These are phyloP conservation scores for Collybiopsis confluens DNA, from an alignment of 768 basidiomycete genomes.

Conservation along the genomic window DNA sequence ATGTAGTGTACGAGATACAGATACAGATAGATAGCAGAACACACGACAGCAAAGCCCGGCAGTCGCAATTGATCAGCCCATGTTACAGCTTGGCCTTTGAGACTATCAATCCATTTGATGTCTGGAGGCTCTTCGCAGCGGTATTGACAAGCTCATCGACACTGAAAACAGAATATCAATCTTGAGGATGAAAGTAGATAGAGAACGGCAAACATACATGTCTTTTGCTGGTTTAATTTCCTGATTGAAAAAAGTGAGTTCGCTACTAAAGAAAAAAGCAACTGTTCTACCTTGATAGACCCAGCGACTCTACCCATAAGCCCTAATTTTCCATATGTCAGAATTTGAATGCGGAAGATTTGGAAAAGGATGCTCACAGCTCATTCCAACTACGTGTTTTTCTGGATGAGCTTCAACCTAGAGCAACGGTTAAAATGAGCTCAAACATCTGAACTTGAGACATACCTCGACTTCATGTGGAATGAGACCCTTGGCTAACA, in stretches of 20 bases:
- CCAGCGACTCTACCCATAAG: constrained; percentile 78
- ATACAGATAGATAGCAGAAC: neutral
- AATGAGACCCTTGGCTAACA: constrained; percentile 62
- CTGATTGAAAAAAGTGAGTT: constrained; percentile 23
- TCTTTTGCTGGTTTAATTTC: constrained; percentile 83
- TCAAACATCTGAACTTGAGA: neutral
- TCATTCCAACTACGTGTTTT: constrained; percentile 51
- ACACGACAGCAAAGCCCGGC: neutral
- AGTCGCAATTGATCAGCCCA: neutral
- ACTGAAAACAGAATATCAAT: constrained; percentile 29
- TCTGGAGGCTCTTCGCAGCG: constrained; percentile 55
- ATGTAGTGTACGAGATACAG: neutral
- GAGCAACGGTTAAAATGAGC: neutral
- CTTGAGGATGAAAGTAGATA: constrained; percentile 2
- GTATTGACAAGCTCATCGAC: constrained; percentile 79
- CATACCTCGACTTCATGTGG: constrained; percentile 65
- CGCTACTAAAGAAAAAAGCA: neutral
- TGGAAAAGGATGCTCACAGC: constrained; percentile 41
- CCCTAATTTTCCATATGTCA: constrained; percentile 36
- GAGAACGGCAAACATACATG: constrained; percentile 52
- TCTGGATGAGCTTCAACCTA: constrained; percentile 60
- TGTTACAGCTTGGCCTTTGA: constrained; percentile 48
- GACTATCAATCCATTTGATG: constrained; percentile 35
- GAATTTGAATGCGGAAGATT: neutral
- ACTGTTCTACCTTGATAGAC: constrained; percentile 56